phyloP scores from a whole-genome alignment of 805 yeast genomes.

The Kazachstania africana region DNA sequence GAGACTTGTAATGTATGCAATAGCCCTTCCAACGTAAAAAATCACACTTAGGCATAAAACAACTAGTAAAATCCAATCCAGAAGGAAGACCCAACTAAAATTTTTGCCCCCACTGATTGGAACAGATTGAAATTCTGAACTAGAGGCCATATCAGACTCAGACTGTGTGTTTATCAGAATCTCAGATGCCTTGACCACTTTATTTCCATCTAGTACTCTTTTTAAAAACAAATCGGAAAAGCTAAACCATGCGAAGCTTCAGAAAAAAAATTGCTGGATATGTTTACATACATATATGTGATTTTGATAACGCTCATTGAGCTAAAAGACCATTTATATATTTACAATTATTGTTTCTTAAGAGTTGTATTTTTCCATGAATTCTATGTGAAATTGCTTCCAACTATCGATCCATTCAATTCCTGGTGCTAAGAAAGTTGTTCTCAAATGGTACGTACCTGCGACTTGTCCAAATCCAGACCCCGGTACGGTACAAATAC shows the following conservation, averaged over 20 bases:
- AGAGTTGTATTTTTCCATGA: constrained; percentile 45
- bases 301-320: no score
- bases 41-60: constrained; percentile 50
- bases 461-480: constrained; percentile 90
- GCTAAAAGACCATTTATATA: no score
- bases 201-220: no score
- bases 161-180: no score
- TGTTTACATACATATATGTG: no score
- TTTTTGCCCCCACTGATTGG: constrained; percentile 22
- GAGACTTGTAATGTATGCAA: constrained; percentile 49
- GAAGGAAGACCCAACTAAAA: constrained; percentile 65
- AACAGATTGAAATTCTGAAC: constrained; percentile 19
- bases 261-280: no score
- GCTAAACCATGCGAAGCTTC: not conserved
- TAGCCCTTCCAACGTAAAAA: constrained; percentile 64
- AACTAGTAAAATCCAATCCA: constrained; percentile 68
- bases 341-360: no score
- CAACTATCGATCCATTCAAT: constrained; percentile 75
- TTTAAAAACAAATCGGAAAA: no score
- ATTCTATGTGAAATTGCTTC: constrained; percentile 65
- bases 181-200: no score
- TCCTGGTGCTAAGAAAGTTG: constrained; percentile 95
- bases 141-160: not conserved
- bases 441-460: constrained; percentile 86
- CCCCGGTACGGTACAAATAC: constrained; percentile 96